Evolutionary conservation across 805 yeast genomes (phyloP).

Genomic region (Starmerella powellii): DNA sequence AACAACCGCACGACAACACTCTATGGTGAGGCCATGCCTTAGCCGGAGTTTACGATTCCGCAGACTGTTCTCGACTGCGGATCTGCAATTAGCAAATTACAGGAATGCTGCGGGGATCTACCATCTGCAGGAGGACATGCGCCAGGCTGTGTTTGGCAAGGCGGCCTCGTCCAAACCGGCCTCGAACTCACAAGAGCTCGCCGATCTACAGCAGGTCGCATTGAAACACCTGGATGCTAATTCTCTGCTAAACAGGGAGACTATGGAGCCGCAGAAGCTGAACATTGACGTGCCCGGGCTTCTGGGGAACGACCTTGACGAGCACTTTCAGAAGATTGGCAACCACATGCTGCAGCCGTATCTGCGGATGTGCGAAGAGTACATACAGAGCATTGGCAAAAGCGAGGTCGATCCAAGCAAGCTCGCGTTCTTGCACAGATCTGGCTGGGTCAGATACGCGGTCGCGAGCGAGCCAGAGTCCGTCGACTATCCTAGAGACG

Average conservation of each 20-base stretch:
- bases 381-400: constrained; percentile 27
- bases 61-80: neutral
- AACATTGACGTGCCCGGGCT: constrained; percentile 45
- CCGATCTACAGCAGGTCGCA: constrained; percentile 9
- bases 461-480: constrained; percentile 34
- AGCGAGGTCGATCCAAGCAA: neutral
- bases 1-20: no score
- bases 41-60: neutral
- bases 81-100: neutral
- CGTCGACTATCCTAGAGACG: constrained; percentile 62
- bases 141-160: constrained; percentile 12
- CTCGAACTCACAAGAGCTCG: neutral
- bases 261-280: constrained; percentile 12
- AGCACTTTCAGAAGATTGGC: constrained; percentile 69
- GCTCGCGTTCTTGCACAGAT: constrained; percentile 19
- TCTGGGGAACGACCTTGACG: constrained; percentile 63
- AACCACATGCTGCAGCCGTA: constrained; percentile 48
- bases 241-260: constrained; percentile 17
- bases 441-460: constrained; percentile 78
- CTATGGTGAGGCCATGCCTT: neutral
- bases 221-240: constrained; percentile 15
- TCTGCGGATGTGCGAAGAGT: constrained; percentile 37
- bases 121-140: constrained; percentile 21
- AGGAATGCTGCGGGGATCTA: constrained; percentile 28
- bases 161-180: neutral